Conservation (phyloP, 192 early-diverging fungal species). For the Podila horticola region DNA sequence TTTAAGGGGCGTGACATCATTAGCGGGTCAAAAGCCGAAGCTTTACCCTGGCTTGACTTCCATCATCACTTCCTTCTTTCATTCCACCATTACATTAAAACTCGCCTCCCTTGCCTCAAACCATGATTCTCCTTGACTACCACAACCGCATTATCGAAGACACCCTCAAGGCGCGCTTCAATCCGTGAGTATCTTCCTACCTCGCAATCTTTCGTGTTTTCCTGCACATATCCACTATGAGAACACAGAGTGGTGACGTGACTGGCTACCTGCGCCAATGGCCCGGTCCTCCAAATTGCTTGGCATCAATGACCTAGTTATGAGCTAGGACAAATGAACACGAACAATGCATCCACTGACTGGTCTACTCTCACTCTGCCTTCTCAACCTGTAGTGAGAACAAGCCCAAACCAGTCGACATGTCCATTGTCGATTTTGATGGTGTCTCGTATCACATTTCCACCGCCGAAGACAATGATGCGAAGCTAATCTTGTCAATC, state of each 20-base stretch:
- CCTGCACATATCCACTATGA: background rate
- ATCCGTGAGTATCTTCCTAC: slow-evolving; percentile 51
- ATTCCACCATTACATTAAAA: background rate
- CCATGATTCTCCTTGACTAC: slow-evolving; percentile 73
- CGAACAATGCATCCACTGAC: background rate
- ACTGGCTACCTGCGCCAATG: slow-evolving; percentile 20
- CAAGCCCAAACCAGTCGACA: slow-evolving; percentile 75
- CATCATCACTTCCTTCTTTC: slow-evolving; percentile 4
- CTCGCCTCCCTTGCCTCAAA: slow-evolving; percentile 5
- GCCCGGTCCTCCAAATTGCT: background rate
- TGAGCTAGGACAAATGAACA: no score
- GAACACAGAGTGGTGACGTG: slow-evolving; percentile 26
- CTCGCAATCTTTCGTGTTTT: background rate
- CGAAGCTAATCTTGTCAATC: slow-evolving; percentile 81
- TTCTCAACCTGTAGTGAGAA: slow-evolving; percentile 43
- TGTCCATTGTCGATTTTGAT: slow-evolving; percentile 96
- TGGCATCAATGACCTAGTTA: background rate
- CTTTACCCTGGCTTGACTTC: background rate
- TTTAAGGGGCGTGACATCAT: no score
- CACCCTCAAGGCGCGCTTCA: slow-evolving; percentile 60
- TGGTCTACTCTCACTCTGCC: background rate
- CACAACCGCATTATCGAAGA: slow-evolving; percentile 71
- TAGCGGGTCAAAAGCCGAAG: background rate
- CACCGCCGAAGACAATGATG: slow-evolving; percentile 62
- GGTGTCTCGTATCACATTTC: slow-evolving; percentile 90